Conservation (phyloP, 1,139 yeast species). For the Sugiyamaella pinicola region DNA sequence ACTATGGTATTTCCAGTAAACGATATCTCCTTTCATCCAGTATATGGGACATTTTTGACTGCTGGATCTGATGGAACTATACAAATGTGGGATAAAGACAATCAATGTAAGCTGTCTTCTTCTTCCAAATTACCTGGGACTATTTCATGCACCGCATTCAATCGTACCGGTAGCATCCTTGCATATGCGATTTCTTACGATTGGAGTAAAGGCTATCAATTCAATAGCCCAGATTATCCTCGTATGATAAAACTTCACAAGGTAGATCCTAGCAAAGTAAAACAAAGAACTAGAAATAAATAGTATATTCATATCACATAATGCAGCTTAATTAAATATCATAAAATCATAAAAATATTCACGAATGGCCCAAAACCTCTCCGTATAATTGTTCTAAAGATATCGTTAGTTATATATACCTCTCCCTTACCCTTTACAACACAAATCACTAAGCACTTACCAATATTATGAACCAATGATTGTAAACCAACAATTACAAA, state of each 20-base stretch:
- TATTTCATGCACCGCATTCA: constrained; percentile 78
- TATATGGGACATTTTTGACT: constrained; percentile 86
- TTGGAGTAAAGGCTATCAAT: constrained; percentile 86
- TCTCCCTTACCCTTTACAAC: background rate
- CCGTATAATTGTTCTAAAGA: constrained; percentile 16
- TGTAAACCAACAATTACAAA: constrained; percentile 73
- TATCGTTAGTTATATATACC: constrained; percentile 1
- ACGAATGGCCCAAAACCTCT: constrained; percentile 18
- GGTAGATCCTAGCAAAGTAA: constrained; percentile 15
- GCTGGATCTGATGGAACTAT: constrained; percentile 95
- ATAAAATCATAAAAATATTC: constrained; percentile 5
- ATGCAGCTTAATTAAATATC: constrained; percentile 3
- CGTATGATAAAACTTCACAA: constrained; percentile 73
- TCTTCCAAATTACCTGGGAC: constrained; percentile 74
- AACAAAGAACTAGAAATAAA: constrained; percentile 17
- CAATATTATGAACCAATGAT: constrained; percentile 54
- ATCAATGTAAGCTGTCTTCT: constrained; percentile 82
- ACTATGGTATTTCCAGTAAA: constrained; percentile 73
- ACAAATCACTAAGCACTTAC: too few relatives aligned
- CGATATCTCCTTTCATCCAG: constrained; percentile 83
- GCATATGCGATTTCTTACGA: constrained; percentile 95
- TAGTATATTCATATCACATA: background rate
- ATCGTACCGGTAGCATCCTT: constrained; percentile 77
- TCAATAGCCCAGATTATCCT: constrained; percentile 74
- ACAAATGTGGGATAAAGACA: constrained; percentile 96